These are phyloP conservation scores for Krasilnikovozyma curviuscula DNA, from an alignment of 768 basidiomycete genomes.

Conservation along the genomic window DNA sequence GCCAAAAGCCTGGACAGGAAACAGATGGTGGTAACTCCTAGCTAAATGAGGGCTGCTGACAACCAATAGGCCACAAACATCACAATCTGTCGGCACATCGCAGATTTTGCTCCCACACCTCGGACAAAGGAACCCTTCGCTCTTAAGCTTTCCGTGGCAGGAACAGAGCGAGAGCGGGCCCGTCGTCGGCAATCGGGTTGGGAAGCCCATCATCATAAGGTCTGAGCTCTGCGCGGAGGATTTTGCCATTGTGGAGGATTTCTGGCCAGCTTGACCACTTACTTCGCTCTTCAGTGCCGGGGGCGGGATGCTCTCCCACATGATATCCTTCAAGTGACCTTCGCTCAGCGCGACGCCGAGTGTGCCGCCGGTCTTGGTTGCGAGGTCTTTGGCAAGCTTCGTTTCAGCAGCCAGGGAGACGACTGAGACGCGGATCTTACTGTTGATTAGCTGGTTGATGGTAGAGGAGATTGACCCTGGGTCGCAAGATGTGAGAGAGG, in stretches of 20 bases:
- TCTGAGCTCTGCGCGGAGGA: slow-evolving; percentile 30
- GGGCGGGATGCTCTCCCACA: slow-evolving; percentile 89
- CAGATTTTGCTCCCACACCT: slow-evolving; percentile 82
- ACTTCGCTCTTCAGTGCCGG: slow-evolving; percentile 37
- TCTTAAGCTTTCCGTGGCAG: slow-evolving; percentile 81
- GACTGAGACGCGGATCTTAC: slow-evolving; percentile 74
- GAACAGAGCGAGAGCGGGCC: slow-evolving; percentile 70
- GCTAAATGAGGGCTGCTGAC: slow-evolving; percentile 95
- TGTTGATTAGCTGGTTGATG: slow-evolving; percentile 59
- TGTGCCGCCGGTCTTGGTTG: slow-evolving; percentile 68
- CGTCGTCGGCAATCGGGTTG: slow-evolving; percentile 67
- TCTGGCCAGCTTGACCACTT: not conserved
- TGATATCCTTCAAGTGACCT: slow-evolving; percentile 82
- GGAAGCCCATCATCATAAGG: slow-evolving; percentile 99
- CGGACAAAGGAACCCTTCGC: slow-evolving; percentile 86
- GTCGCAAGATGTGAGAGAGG: slow-evolving; percentile 88
- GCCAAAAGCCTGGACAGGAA: slow-evolving; percentile 73
- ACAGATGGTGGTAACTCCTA: slow-evolving; percentile 82
- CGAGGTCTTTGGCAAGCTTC: slow-evolving; percentile 86
- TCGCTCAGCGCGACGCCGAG: slow-evolving; percentile 98
- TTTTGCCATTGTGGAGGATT: not conserved
- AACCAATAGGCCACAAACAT: slow-evolving; percentile 91
- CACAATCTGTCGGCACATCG: slow-evolving; percentile 95
- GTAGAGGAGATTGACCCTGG: slow-evolving; percentile 93
- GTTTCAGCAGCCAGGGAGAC: slow-evolving; percentile 93